Evolutionary conservation across 2,329 filamentous ascomycete species (phyloP).

Genomic region (Cyanodermella asteris): DNA sequence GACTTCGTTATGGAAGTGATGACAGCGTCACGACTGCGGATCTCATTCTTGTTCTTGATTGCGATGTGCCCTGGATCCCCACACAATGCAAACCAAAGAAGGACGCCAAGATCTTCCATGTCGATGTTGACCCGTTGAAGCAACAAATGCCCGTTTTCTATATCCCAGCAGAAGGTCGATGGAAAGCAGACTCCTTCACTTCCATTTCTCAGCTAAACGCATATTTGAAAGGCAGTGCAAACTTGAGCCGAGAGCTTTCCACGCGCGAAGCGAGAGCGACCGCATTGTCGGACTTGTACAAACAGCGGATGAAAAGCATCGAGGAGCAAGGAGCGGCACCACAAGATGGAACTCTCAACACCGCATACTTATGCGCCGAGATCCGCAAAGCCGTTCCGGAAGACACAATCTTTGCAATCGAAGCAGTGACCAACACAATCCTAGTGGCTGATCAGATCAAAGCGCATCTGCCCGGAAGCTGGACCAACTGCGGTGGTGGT

Average conservation of each 20-base stretch:
- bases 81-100: constrained; percentile 42
- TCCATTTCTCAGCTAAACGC: constrained; percentile 48
- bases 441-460: constrained; percentile 52
- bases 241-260: constrained; percentile 2
- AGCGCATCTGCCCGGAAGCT: constrained; percentile 44
- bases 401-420: constrained; percentile 54
- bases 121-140: constrained; percentile 50
- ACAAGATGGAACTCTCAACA: constrained; percentile 38
- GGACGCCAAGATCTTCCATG: constrained; percentile 37
- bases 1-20: constrained; percentile 53
- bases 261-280: constrained; percentile 24
- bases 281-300: constrained; percentile 34
- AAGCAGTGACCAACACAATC: constrained; percentile 51
- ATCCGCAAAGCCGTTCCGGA: constrained; percentile 34
- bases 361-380: constrained; percentile 33
- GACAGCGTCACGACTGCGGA: constrained; percentile 56
- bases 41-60: constrained; percentile 66
- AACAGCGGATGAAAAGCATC: constrained; percentile 37
- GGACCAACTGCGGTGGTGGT: constrained; percentile 64
- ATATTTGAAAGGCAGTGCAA: constrained; percentile 23
- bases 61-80: constrained; percentile 86
- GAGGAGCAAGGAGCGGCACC: constrained; percentile 33
- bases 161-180: constrained; percentile 41
- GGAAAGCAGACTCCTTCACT: constrained; percentile 41
- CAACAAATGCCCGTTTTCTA: constrained; percentile 57